These are phyloP conservation scores for Gynandropsis gynandra DNA, from an alignment of 345 rosid genomes.

Conservation along the genomic window DNA sequence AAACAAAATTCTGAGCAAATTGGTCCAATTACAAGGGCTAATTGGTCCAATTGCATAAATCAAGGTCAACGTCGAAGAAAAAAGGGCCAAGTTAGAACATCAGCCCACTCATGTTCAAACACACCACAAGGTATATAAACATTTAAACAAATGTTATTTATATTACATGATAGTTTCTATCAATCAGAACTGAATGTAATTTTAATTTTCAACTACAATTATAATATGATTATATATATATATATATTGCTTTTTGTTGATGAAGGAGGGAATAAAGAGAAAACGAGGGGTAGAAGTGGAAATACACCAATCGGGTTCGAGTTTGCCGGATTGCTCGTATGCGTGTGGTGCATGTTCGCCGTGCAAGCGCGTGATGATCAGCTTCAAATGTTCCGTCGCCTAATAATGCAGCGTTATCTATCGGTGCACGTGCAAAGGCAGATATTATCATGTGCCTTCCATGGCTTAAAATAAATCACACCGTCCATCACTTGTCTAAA, in stretches of 20 bases:
- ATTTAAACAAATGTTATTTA: background rate
- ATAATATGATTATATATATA: background rate
- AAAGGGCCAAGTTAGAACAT: constrained; percentile 6
- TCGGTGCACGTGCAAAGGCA: constrained; percentile 78
- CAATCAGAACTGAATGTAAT: background rate
- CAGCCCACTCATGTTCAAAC: constrained; percentile 22
- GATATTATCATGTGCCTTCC: constrained; percentile 79
- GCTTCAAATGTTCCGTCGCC: constrained; percentile 68
- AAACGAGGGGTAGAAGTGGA: constrained; percentile 35
- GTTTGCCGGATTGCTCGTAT: constrained; percentile 86
- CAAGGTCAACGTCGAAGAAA: constrained; percentile 19
- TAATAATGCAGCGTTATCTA: constrained; percentile 96
- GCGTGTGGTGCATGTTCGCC: constrained; percentile 91
- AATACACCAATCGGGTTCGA: constrained; percentile 64
- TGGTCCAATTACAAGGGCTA: too few relatives aligned
- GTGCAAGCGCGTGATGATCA: constrained; percentile 87
- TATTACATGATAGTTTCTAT: constrained; percentile 1
- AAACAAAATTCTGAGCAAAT: too few relatives aligned
- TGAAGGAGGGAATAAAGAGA: background rate
- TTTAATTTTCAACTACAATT: background rate
- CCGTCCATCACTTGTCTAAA: constrained; percentile 17
- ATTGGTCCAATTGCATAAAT: constrained; percentile 7
- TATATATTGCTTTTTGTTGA: background rate
- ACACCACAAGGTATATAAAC: constrained; percentile 14
- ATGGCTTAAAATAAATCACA: constrained; percentile 15